phyloP scores from a whole-genome alignment of 768 basidiomycete species.

The Mycena sanguinolenta region DNA sequence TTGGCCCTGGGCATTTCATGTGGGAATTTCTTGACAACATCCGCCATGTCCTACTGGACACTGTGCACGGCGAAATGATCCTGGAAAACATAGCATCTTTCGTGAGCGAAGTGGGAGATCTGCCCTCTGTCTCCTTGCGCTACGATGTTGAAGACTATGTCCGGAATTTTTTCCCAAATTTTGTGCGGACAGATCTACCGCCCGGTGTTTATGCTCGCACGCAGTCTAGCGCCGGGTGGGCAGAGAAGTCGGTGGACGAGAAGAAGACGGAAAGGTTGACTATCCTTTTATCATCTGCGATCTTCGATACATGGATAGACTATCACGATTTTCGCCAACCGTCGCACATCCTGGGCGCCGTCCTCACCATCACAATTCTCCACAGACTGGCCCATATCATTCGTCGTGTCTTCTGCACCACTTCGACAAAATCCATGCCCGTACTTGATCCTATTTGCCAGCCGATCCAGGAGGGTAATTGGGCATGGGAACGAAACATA shows the following conservation, averaged over 20 bases:
- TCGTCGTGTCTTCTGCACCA: background rate
- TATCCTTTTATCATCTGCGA: background rate
- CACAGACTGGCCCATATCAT: background rate
- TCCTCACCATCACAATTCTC: conserved; percentile 2
- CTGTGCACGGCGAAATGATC: background rate
- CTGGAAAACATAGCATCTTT: background rate
- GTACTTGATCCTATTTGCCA: background rate
- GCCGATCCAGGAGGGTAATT: background rate
- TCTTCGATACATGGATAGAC: background rate
- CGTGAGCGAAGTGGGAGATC: background rate
- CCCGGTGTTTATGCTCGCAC: background rate
- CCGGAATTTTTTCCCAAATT: background rate
- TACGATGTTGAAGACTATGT: background rate
- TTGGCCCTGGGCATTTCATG: too few relatives aligned
- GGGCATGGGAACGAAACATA: background rate
- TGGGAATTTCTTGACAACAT: background rate
- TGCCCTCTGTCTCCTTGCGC: background rate
- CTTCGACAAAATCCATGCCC: background rate
- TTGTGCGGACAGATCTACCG: background rate
- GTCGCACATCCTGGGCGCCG: background rate
- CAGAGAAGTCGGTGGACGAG: background rate
- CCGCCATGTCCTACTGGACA: background rate
- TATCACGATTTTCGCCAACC: too few relatives aligned
- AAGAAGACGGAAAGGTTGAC: background rate
- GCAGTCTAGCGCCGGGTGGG: background rate